These are phyloP conservation scores for Salix suchowensis DNA, from an alignment of 345 rosid genomes.

Conservation along the genomic window DNA sequence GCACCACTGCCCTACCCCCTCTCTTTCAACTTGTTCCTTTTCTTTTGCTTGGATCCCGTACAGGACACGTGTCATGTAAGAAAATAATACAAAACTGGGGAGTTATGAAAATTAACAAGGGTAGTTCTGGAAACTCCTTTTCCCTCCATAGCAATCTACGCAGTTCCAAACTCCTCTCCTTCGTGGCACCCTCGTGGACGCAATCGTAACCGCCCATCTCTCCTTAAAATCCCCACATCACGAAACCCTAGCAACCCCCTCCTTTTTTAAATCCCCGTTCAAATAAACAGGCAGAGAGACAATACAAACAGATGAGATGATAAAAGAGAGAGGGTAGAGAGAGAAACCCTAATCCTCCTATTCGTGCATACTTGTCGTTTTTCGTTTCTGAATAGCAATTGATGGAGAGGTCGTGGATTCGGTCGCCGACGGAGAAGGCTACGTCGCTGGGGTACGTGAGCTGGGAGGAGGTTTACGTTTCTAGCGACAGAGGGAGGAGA, in stretches of 20 bases:
- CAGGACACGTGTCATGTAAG: not conserved
- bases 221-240: constrained; percentile 7
- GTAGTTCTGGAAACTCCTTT: constrained; percentile 11
- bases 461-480: constrained; percentile 66
- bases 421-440: constrained; percentile 27
- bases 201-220: constrained; percentile 58
- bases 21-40: constrained; percentile 38
- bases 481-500: constrained; percentile 45
- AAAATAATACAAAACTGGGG: not conserved
- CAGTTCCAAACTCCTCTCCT: constrained; percentile 18
- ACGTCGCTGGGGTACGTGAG: constrained; percentile 38
- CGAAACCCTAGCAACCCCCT: constrained; percentile 11
- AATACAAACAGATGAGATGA: not conserved
- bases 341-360: not conserved
- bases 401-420: constrained; percentile 16
- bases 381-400: not conserved
- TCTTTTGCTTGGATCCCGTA: constrained; percentile 5
- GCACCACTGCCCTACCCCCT: constrained; percentile 14
- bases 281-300: not conserved
- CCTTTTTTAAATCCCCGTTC: constrained; percentile 15
- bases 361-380: not conserved
- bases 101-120: not conserved
- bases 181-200: constrained; percentile 24
- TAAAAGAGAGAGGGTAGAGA: not conserved
- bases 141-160: constrained; percentile 10